These are phyloP conservation scores for Tricholoma bakamatsutake DNA, from an alignment of 768 basidiomycete genomes.

Conservation along the genomic window DNA sequence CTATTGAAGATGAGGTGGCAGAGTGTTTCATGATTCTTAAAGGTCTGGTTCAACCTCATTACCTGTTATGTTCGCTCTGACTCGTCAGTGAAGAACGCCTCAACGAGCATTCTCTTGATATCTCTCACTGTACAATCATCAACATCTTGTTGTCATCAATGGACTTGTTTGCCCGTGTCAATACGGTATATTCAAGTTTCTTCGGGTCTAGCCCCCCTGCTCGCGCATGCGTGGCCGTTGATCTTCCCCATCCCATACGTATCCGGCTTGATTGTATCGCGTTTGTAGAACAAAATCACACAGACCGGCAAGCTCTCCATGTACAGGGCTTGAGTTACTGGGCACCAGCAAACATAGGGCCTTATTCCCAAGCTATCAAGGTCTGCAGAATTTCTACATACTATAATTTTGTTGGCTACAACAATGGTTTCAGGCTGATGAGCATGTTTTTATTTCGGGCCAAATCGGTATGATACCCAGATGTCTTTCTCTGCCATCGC, in stretches of 20 bases:
- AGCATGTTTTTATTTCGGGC: slow-evolving; percentile 84
- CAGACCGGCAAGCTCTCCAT: slow-evolving; percentile 72
- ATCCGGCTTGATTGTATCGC: slow-evolving; percentile 80
- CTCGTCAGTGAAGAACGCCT: slow-evolving; percentile 44
- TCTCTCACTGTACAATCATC: slow-evolving; percentile 66
- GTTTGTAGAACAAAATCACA: slow-evolving; percentile 34
- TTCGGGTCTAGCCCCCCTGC: slow-evolving; percentile 92
- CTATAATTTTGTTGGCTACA: neutral
- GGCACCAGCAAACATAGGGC: slow-evolving; percentile 99
- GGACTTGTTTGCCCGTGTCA: slow-evolving; percentile 70
- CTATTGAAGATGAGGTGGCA: slow-evolving; percentile 67
- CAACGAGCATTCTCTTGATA: slow-evolving; percentile 35
- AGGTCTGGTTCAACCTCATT: slow-evolving; percentile 36
- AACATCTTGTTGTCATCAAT: slow-evolving; percentile 83
- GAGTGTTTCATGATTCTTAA: slow-evolving; percentile 60
- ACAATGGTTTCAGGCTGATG: slow-evolving; percentile 46
- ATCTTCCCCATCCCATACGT: slow-evolving; percentile 50
- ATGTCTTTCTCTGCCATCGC: slow-evolving; percentile 59
- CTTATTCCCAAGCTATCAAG: slow-evolving; percentile 90
- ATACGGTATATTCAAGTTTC: slow-evolving; percentile 70
- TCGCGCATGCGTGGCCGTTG: slow-evolving; percentile 87
- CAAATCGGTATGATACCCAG: slow-evolving; percentile 90
- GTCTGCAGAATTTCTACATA: slow-evolving; percentile 37
- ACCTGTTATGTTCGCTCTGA: neutral
- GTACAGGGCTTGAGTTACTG: slow-evolving; percentile 97